Conservation (phyloP, 345 rosid species). For the Moringa oleifera region DNA sequence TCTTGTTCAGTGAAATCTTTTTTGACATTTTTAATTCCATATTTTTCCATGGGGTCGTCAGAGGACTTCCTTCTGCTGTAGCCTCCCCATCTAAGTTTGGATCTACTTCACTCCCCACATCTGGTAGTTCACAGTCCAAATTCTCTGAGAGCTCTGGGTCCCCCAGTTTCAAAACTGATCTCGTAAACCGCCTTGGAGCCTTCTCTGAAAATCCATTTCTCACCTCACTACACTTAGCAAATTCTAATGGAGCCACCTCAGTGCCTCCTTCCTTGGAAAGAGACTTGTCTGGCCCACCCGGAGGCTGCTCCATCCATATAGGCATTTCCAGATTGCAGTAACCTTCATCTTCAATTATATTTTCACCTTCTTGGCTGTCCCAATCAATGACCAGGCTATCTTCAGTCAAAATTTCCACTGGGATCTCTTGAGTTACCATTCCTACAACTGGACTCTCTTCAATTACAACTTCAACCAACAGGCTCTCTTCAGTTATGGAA, state of each 20-base stretch:
- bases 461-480: slow-evolving; percentile 8
- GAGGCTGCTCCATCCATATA: slow-evolving; percentile 15
- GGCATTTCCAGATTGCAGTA: slow-evolving; percentile 11
- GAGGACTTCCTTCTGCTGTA: slow-evolving; percentile 46
- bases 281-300: slow-evolving; percentile 15
- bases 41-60: slow-evolving; percentile 38
- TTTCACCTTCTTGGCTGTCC: slow-evolving; percentile 7
- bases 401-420: slow-evolving; percentile 31
- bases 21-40: slow-evolving; percentile 54
- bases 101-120: slow-evolving; percentile 24
- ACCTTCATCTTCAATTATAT: slow-evolving; percentile 1
- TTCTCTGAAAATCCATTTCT: slow-evolving; percentile 17
- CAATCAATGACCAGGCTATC: slow-evolving; percentile 19
- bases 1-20: slow-evolving; percentile 39
- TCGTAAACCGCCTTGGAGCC: slow-evolving; percentile 23
- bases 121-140: slow-evolving; percentile 31
- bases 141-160: slow-evolving; percentile 39
- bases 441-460: slow-evolving; percentile 24
- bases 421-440: slow-evolving; percentile 29
- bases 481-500: slow-evolving; percentile 5
- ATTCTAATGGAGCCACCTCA: neutral
- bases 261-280: slow-evolving; percentile 3
- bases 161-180: slow-evolving; percentile 29
- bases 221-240: slow-evolving; percentile 12
- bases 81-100: slow-evolving; percentile 40